phyloP scores from a whole-genome alignment of 441 rosid genomes.

The Mallotus repandus region DNA sequence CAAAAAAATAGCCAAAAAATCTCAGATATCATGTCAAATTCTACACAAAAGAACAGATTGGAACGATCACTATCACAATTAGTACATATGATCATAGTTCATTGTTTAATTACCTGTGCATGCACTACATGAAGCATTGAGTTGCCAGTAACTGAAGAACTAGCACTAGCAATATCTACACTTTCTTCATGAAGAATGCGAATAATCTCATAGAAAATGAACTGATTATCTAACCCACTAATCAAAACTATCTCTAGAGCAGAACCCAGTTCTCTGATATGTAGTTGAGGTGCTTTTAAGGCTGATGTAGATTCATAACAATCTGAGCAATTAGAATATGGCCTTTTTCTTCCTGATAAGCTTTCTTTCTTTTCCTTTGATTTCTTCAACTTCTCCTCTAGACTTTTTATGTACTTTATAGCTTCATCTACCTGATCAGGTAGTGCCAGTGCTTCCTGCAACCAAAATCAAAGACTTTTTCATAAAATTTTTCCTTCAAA shows the following conservation, averaged over 20 bases:
- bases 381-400: conserved; percentile 32
- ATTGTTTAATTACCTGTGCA: conserved; percentile 39
- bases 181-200: conserved; percentile 41
- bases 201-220: conserved; percentile 38
- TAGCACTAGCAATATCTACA: conserved; percentile 37
- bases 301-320: not conserved
- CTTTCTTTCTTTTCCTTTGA: conserved; percentile 33
- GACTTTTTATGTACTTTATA: conserved; percentile 35
- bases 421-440: conserved; percentile 59
- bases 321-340: conserved; percentile 1
- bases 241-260: conserved; percentile 33
- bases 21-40: not conserved
- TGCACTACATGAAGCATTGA: conserved; percentile 33
- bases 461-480: not conserved
- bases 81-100: not conserved
- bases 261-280: conserved; percentile 37
- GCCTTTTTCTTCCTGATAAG: conserved; percentile 33
- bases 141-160: conserved; percentile 29
- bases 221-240: conserved; percentile 26
- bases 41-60: not conserved
- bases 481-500: not conserved
- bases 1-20: not conserved
- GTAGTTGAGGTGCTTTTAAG: conserved; percentile 28
- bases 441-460: conserved; percentile 38
- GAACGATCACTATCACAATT: not conserved